A percentile compares a stretch with the other conserved stretches of the same genome.
Conservation (phyloP, 768 basidiomycete genomes). For the Holtermanniella nyarrowii region DNA sequence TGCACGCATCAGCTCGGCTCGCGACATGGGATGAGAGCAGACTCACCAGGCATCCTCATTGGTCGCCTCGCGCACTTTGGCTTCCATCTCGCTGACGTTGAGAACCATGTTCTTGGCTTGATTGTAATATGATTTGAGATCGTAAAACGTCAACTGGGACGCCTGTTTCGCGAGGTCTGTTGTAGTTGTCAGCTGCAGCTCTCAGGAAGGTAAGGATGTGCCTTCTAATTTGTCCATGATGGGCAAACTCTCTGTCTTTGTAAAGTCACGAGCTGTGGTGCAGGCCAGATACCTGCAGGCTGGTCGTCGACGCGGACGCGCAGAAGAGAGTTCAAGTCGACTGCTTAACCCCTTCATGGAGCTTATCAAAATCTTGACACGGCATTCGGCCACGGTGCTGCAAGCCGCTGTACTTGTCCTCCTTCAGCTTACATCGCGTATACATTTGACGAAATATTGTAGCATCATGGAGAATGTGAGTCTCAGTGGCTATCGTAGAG, state of each 20-base stretch:
- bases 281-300: too few species aligned
- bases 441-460: too few species aligned
- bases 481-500: background rate
- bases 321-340: too few species aligned
- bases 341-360: too few species aligned
- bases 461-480: background rate
- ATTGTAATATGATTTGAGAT: conserved; percentile 87
- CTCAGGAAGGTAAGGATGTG: background rate
- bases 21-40: background rate
- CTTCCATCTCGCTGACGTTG: conserved; percentile 94
- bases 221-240: background rate
- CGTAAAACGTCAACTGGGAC: conserved; percentile 79
- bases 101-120: conserved; percentile 97
- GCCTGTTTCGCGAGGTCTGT: conserved; percentile 55
- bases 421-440: too few species aligned
- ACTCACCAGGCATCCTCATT: conserved; percentile 94
- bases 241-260: too few species aligned
- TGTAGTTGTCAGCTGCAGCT: background rate
- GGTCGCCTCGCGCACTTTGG: conserved; percentile 90
- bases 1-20: background rate
- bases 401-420: too few species aligned
- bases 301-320: too few species aligned
- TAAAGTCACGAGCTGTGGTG: too few species aligned
- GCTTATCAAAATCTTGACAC: too few species aligned
- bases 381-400: too few species aligned